Percentiles rank a stretch among this genome's conserved stretches.
These are phyloP conservation scores for Rhizopus microsporus DNA, from an alignment of 371 early-diverging fungal species.

Conservation along the genomic window DNA sequence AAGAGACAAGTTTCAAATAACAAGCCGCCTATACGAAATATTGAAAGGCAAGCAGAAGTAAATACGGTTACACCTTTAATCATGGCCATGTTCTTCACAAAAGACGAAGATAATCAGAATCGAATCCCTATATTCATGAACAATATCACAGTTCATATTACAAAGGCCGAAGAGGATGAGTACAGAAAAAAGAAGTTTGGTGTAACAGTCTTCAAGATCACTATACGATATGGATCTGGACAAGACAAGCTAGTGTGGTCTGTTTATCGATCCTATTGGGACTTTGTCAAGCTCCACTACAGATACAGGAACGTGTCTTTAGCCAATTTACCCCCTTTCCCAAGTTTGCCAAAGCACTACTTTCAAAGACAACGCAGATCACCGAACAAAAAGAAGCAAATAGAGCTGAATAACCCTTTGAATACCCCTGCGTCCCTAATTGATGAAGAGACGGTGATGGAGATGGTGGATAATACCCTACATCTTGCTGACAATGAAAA, in stretches of 20 bases:
- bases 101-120: slow-evolving; percentile 27
- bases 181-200: slow-evolving; percentile 8
- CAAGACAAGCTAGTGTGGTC: slow-evolving; percentile 39
- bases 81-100: slow-evolving; percentile 22
- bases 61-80: slow-evolving; percentile 29
- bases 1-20: slow-evolving; percentile 1
- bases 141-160: slow-evolving; percentile 21
- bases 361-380: slow-evolving; percentile 2
- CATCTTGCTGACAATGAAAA: background rate
- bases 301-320: slow-evolving; percentile 34
- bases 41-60: slow-evolving; percentile 25
- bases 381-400: background rate
- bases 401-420: background rate
- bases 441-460: slow-evolving; percentile 23
- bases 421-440: slow-evolving; percentile 5
- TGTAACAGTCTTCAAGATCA: slow-evolving; percentile 18
- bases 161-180: slow-evolving; percentile 2
- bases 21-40: background rate
- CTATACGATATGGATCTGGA: slow-evolving; percentile 24
- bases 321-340: slow-evolving; percentile 51
- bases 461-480: background rate
- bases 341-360: slow-evolving; percentile 27
- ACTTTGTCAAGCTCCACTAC: slow-evolving; percentile 60
- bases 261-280: slow-evolving; percentile 53
- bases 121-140: slow-evolving; percentile 36